Evolutionary conservation across 1,139 yeast species (phyloP).

Genomic region (Suhomyces maxii): DNA sequence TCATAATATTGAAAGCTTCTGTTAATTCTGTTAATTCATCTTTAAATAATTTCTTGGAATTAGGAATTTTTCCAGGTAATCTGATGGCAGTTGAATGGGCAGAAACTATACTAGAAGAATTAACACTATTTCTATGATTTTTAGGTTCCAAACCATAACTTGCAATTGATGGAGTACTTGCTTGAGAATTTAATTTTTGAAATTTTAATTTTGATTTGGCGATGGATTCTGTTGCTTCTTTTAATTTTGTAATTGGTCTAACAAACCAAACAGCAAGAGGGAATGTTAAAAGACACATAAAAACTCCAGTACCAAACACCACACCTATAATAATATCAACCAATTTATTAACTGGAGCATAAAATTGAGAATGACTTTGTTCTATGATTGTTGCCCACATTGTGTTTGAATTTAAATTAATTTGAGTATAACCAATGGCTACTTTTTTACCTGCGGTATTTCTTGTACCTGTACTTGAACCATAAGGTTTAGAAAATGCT

Average conservation of each 20-base stretch:
- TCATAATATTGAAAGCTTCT: constrained; percentile 88
- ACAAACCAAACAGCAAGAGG: constrained; percentile 86
- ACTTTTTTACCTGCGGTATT: constrained; percentile 45
- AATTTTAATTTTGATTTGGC: constrained; percentile 28
- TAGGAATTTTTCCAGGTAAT: constrained; percentile 53
- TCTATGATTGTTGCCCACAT: constrained; percentile 80
- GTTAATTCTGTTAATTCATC: constrained; percentile 89
- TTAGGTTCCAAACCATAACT: constrained; percentile 12
- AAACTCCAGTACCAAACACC: constrained; percentile 75
- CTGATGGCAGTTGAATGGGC: constrained; percentile 42
- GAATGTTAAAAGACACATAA: constrained; percentile 72
- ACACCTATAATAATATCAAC: constrained; percentile 75
- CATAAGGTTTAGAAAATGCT: constrained; percentile 43
- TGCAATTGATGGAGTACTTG: constrained; percentile 1
- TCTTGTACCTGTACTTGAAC: constrained; percentile 49
- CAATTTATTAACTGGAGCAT: constrained; percentile 61
- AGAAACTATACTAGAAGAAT: constrained; percentile 30
- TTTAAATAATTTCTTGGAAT: constrained; percentile 59
- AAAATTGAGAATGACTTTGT: constrained; percentile 59
- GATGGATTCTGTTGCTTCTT: constrained; percentile 76
- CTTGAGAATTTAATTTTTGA: background rate
- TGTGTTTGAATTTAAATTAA: constrained; percentile 47
- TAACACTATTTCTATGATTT: constrained; percentile 29
- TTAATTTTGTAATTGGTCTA: constrained; percentile 76
- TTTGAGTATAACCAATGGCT: constrained; percentile 72